Evolutionary conservation across 306 rosid genomes (phyloP).

Genomic region (peach (Prunus persica)): Prunus_persica_NCBIv2 NC_034009.1:40377001-40377500

Average conservation of each 20-base stretch:
- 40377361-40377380: slow-evolving; percentile 2
- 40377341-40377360: slow-evolving; percentile 1
- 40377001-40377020: background rate
- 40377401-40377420: slow-evolving; percentile 2
- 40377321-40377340: slow-evolving; percentile 24
- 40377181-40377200: slow-evolving; percentile 74
- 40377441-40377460: background rate
- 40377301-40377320: slow-evolving; percentile 75
- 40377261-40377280: slow-evolving; percentile 89
- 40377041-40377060: background rate
- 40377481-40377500: background rate
- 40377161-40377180: slow-evolving; percentile 97
- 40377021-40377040: background rate
- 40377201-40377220: slow-evolving; percentile 84
- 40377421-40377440: background rate
- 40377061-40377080: background rate
- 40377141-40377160: slow-evolving; percentile 94
- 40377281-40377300: slow-evolving; percentile 88
- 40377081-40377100: background rate
- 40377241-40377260: slow-evolving; percentile 96
- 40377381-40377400: slow-evolving; percentile 9
- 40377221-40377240: slow-evolving; percentile 88
- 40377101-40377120: no score
- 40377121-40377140: slow-evolving; percentile 31
- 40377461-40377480: background rate